These are phyloP conservation scores for Clonostachys sp. DNA, from an alignment of 2,329 filamentous ascomycete genomes.

Conservation along the genomic window DNA sequence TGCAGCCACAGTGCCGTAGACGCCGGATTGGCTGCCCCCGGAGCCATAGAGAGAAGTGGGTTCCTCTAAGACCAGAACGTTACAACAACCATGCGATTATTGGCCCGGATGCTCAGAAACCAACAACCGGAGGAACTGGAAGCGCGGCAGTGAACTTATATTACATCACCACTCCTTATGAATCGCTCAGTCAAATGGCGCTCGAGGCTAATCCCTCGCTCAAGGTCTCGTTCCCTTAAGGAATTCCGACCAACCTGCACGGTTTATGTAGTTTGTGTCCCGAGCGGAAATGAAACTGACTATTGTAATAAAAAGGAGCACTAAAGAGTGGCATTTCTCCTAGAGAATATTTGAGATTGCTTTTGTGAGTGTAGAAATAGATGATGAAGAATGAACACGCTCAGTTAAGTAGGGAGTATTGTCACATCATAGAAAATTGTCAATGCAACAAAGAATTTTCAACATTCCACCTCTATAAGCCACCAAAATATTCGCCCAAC, in stretches of 20 bases:
- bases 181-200: neutral
- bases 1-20: conserved; percentile 7
- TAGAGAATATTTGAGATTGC: too few species aligned
- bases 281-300: too few species aligned
- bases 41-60: neutral
- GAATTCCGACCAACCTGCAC: conserved; percentile 8
- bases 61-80: conserved; percentile 26
- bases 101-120: neutral
- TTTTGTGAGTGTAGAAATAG: too few species aligned
- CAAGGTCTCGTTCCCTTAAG: conserved; percentile 4
- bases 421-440: too few species aligned
- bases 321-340: too few species aligned
- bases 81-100: conserved; percentile 1
- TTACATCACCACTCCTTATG: conserved; percentile 36
- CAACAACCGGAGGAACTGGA: neutral
- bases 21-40: neutral
- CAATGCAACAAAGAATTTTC: too few species aligned
- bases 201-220: conserved; percentile 1
- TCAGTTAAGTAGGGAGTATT: too few species aligned
- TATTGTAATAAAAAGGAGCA: too few species aligned
- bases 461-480: too few species aligned
- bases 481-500: too few species aligned
- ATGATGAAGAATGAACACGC: too few species aligned
- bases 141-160: neutral
- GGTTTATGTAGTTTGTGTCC: too few species aligned